These are phyloP conservation scores for Colletotrichum sp. DNA, from an alignment of 2,329 filamentous ascomycete species.

Conservation along the genomic window DNA sequence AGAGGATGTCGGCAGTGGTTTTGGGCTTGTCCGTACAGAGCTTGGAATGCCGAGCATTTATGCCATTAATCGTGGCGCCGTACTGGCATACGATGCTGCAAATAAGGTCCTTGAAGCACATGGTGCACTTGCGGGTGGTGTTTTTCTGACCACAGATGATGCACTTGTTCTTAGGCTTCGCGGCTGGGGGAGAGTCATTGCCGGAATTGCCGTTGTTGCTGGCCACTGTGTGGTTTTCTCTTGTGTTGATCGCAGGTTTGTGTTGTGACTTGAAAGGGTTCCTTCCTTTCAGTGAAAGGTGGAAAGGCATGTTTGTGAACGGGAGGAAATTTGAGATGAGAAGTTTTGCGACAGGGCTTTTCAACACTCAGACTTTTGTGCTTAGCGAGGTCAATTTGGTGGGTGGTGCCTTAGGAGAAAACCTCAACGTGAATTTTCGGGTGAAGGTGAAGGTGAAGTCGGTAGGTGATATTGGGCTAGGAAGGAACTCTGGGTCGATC, in stretches of 20 bases:
- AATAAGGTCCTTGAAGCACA: neutral
- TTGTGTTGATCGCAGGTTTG: too few species aligned
- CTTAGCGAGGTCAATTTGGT: neutral
- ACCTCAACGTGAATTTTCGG: neutral
- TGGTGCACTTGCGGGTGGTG: neutral
- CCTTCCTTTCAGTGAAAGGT: neutral
- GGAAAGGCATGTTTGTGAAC: neutral
- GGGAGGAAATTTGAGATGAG: neutral
- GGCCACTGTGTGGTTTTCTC: neutral
- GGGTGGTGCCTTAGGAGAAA: fast-evolving
- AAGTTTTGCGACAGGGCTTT: fast-evolving
- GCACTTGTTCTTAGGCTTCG: neutral
- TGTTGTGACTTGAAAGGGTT: fast-evolving
- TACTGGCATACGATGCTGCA: too few species aligned
- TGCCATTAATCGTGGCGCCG: too few species aligned
- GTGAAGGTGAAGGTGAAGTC: neutral
- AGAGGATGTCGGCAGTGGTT: neutral
- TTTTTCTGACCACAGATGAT: neutral
- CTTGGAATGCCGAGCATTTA: too few species aligned
- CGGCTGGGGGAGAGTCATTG: fast-evolving
- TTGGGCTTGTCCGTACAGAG: too few species aligned
- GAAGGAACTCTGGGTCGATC: fast-evolving
- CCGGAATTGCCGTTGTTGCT: fast-evolving
- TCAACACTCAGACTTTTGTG: fast-evolving
- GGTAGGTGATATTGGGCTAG: neutral